Conservation (phyloP, 768 basidiomycete species). For the Suillus subluteus region DNA sequence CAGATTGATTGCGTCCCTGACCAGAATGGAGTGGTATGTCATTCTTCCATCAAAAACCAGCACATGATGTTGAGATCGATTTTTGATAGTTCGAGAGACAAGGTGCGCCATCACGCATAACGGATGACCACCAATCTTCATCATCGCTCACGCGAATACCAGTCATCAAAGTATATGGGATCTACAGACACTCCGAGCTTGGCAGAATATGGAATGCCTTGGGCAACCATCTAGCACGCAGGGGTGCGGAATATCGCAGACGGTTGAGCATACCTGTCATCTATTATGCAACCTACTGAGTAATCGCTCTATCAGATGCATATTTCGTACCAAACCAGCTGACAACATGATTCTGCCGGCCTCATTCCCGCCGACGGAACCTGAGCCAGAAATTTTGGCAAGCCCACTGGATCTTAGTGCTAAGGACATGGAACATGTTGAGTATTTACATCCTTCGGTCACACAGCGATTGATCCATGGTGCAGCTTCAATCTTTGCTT, state of each 20-base stretch:
- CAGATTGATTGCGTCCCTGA: conserved; percentile 51
- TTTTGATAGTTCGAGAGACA: conserved; percentile 41
- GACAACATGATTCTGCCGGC: conserved; percentile 52
- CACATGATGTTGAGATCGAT: neutral
- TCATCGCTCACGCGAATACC: neutral
- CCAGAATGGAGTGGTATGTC: conserved; percentile 35
- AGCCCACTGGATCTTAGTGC: conserved; percentile 39
- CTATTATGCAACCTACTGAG: neutral
- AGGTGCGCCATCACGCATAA: conserved; percentile 29
- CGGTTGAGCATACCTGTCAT: conserved; percentile 41
- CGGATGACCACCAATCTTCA: neutral
- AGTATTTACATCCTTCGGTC: neutral
- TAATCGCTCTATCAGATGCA: conserved; percentile 41
- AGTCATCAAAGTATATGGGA: conserved; percentile 54
- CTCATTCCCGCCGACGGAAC: conserved; percentile 47
- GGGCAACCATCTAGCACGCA: conserved; percentile 42
- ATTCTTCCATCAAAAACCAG: neutral
- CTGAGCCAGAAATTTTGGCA: conserved; percentile 19
- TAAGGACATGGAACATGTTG: conserved; percentile 53
- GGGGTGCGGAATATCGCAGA: conserved; percentile 54
- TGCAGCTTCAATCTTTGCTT: conserved; percentile 58
- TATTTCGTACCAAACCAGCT: conserved; percentile 41
- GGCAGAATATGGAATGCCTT: conserved; percentile 53
- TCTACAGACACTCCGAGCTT: conserved; percentile 52
- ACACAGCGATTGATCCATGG: neutral